Base-by-base conservation (phyloP, 257 asterid species). In the Cinchona pubescens region DNA sequence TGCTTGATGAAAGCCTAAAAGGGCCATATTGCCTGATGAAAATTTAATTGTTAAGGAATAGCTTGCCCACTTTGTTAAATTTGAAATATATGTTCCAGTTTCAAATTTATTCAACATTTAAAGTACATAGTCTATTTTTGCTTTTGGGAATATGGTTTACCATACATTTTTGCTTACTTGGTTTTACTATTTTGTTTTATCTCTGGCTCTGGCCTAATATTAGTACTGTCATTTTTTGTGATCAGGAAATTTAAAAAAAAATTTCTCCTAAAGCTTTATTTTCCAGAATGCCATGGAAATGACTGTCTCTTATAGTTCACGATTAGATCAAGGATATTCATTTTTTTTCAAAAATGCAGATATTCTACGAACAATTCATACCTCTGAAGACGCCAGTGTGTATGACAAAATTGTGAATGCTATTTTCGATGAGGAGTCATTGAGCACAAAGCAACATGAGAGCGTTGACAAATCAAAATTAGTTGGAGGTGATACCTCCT, bases 381-480 rank as follows among this genome's bases (percentile, higher is more conserved):
- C 83, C 82, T 84, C 96, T 43, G 99, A 94, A 82, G 97, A 92
- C 84, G 88, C 90, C 35, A 81, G 87, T 72, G 73, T 87, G 40
- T 86, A 86, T 77, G 97, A 89, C 69, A 94, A 90, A 86, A 81
- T 94, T 78, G 96, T 94, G 63, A 82, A 88, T 46, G 89, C 99
- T 32, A 79, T 94, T 77, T 94, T 94, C 73, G 89, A 88, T 59
- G 97, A 90, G 84, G 96, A 89, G 73, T 78, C 80, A 70, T 75
- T 84, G 42, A 83, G 76, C 40, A 69, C 86, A 70, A 87, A 86
- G 76, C 87, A 78, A 79, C 88, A 83, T 69, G 90, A 83, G 81
- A 81, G 76, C 85, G 81, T 64, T 88, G 94, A 89, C 78, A 86
- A 86, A 79, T 67, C 71, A 74, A 92, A 89, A 83, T 80, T 84